Conservation (phyloP, 805 yeast species). For the Suhomyces sp. region DNA sequence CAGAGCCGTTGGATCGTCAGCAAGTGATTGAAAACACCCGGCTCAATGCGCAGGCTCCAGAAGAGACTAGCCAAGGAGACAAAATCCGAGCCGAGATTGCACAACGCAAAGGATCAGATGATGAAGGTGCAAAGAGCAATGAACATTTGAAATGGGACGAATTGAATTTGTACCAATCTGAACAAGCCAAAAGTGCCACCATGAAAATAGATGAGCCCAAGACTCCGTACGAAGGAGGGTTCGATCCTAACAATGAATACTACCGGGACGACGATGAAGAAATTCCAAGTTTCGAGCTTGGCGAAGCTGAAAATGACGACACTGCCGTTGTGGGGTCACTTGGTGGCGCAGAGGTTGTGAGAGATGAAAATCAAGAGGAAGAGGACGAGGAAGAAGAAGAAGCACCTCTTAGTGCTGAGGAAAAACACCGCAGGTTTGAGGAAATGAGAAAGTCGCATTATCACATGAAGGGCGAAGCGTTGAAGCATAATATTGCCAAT, state of each 20-base stretch:
- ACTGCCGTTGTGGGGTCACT: slow-evolving; percentile 25
- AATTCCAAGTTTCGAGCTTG: slow-evolving; percentile 53
- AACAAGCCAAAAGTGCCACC: slow-evolving; percentile 67
- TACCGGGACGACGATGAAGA: slow-evolving; percentile 48
- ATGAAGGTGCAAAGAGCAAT: slow-evolving; percentile 1
- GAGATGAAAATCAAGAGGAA: slow-evolving; percentile 18
- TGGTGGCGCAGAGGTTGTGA: slow-evolving; percentile 42
- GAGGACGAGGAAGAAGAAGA: slow-evolving; percentile 34
- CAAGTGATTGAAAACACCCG: slow-evolving; percentile 78
- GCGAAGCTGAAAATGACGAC: slow-evolving; percentile 50
- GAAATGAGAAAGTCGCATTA: slow-evolving; percentile 79
- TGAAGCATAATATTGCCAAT: slow-evolving; percentile 28
- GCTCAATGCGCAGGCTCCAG: slow-evolving; percentile 58
- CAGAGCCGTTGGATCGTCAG: slow-evolving; percentile 50
- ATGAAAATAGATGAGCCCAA: slow-evolving; percentile 93
- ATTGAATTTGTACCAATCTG: slow-evolving; percentile 66
- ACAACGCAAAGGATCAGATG: slow-evolving; percentile 10
- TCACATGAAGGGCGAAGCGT: slow-evolving; percentile 52
- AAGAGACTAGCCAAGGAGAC: slow-evolving; percentile 41
- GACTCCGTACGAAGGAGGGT: slow-evolving; percentile 92
- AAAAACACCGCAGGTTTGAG: slow-evolving; percentile 66
- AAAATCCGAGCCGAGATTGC: slow-evolving; percentile 45
- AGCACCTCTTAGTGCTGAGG: slow-evolving; percentile 46
- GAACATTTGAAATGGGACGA: slow-evolving; percentile 81
- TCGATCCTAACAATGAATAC: slow-evolving; percentile 76